phyloP scores from a whole-genome alignment of 257 asterid genomes.

The Ocimum tenuiflorum region DNA sequence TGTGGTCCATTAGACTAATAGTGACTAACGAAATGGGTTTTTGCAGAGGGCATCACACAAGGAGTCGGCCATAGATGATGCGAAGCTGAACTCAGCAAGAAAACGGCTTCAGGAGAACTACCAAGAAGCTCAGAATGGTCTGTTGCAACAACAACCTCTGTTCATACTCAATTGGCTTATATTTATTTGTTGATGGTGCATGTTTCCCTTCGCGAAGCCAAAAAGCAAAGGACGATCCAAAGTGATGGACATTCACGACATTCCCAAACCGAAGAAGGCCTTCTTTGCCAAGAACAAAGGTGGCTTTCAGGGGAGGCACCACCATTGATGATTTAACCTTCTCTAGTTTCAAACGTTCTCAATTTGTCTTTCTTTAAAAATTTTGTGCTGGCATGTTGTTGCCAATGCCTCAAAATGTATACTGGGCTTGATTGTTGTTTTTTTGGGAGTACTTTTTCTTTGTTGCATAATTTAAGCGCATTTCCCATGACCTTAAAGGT shows the following conservation, averaged over 20 bases:
- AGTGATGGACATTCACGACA: slow-evolving; percentile 93
- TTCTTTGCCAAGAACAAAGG: slow-evolving; percentile 84
- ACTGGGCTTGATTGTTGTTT: background rate
- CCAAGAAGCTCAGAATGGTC: slow-evolving; percentile 97
- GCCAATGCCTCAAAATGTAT: background rate
- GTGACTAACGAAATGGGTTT: slow-evolving; percentile 20
- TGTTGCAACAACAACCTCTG: too few relatives aligned
- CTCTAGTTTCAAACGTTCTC: background rate
- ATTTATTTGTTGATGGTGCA: slow-evolving; percentile 19
- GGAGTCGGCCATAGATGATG: slow-evolving; percentile 59
- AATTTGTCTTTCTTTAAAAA: slow-evolving; percentile 9
- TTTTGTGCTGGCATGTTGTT: slow-evolving; percentile 10
- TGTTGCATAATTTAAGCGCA: too few relatives aligned
- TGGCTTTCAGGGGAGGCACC: slow-evolving; percentile 76
- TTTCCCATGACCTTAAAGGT: too few relatives aligned
- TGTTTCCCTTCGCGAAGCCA: slow-evolving; percentile 52
- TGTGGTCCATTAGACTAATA: background rate
- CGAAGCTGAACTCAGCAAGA: slow-evolving; percentile 73
- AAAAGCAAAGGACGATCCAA: slow-evolving; percentile 91
- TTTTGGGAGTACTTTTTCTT: background rate
- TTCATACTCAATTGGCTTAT: slow-evolving; percentile 19
- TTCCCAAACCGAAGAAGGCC: slow-evolving; percentile 80
- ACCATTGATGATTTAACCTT: slow-evolving; percentile 43
- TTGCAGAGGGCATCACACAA: slow-evolving; percentile 58
- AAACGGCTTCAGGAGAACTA: slow-evolving; percentile 93